These are phyloP conservation scores for Perkinsus olseni DNA, from an alignment of 169 alveolate species.

Conservation along the genomic window DNA sequence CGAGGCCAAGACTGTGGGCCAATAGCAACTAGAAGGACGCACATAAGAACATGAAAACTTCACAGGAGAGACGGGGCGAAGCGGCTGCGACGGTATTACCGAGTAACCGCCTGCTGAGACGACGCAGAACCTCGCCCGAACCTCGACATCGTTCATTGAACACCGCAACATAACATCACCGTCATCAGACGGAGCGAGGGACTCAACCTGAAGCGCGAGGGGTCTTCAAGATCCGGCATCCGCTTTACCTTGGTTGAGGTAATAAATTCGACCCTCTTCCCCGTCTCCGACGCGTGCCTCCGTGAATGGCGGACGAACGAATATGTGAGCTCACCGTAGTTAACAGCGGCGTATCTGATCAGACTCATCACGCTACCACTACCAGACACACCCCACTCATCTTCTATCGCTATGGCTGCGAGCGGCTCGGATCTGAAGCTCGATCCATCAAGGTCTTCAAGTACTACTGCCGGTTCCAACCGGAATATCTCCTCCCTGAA, in stretches of 20 bases:
- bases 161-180: not conserved
- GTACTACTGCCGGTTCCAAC: not conserved
- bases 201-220: not conserved
- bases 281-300: not conserved
- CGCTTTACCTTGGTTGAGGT: not conserved
- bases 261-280: not conserved
- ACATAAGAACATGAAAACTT: too few species aligned
- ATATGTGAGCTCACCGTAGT: not conserved
- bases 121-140: not conserved
- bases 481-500: not conserved
- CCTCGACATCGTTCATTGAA: not conserved
- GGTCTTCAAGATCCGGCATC: not conserved
- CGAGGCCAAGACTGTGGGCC: not conserved
- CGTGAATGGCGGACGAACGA: not conserved
- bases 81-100: not conserved
- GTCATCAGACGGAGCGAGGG: not conserved
- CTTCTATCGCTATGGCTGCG: not conserved
- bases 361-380: not conserved
- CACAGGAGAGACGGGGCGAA: too few species aligned
- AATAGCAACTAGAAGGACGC: not conserved
- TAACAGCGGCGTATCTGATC: not conserved
- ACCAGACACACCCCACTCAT: not conserved
- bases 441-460: not conserved
- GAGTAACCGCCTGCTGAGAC: not conserved
- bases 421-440: not conserved